Evolutionary conservation across 2,329 filamentous ascomycete species (phyloP).

Genomic region (Diaporthe sp.): DNA sequence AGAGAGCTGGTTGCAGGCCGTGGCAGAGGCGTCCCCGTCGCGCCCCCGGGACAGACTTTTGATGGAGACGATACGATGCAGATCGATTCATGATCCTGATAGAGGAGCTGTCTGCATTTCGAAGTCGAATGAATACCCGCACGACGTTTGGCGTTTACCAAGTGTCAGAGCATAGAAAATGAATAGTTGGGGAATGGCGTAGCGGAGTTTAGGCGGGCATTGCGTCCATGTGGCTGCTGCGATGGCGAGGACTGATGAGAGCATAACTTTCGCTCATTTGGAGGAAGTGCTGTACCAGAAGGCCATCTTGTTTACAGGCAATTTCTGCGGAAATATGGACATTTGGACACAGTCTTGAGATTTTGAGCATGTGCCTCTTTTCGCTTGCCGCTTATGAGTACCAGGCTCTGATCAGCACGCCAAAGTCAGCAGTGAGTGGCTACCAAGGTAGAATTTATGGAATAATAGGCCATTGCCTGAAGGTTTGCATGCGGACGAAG

Average conservation of each 20-base stretch:
- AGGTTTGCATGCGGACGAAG: not conserved
- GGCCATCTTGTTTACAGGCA: not conserved
- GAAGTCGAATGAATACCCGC: conserved; percentile 34
- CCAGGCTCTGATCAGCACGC: not conserved
- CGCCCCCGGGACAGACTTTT: conserved; percentile 67
- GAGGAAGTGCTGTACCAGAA: not conserved
- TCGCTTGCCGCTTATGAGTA: not conserved
- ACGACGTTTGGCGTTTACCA: not conserved
- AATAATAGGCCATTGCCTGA: not conserved
- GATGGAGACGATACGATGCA: conserved; percentile 96
- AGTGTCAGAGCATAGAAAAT: not conserved
- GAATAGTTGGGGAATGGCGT: conserved; percentile 8
- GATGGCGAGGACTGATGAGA: not conserved
- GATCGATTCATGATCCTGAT: conserved; percentile 62
- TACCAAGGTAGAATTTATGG: not conserved
- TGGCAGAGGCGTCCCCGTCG: conserved; percentile 82
- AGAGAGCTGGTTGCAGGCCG: conserved; percentile 90
- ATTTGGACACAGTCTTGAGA: not conserved
- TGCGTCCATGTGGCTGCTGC: not conserved
- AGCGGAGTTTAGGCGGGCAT: conserved; percentile 11
- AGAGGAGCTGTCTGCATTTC: not conserved
- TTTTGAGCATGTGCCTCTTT: too few relatives aligned
- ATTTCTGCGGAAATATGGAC: not conserved
- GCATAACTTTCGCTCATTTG: not conserved
- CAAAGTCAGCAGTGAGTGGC: not conserved